Evolutionary conservation across 306 rosid genomes (phyloP), one percentile per base, ranked within the genome.

Genomic region (Mucuna pruriens): DNA sequence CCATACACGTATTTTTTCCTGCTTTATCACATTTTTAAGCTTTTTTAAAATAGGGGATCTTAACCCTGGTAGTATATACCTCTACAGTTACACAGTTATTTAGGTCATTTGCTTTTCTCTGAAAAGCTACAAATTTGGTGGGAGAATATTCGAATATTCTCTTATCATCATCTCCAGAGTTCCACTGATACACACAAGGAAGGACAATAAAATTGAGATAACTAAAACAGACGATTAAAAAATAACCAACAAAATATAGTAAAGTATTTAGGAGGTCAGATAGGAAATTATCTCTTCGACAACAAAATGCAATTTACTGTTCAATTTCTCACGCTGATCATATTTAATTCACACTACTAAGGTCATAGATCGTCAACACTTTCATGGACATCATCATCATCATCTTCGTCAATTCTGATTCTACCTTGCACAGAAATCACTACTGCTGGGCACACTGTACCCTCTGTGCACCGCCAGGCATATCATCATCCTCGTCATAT

Each of bases 361-460:
- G 3, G 82, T 70, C 61, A 80, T 61, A 63, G 23, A 70, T 19
- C 82, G 48, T 52, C 10, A 70, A 2, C 79, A 70, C 48, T 13
- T 51, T 46, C 66, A n/a, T n/a, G n/a, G n/a, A 31, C 33, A 31
- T 17, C n/a, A 67, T 64, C 74, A 31, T 48, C 49, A 55, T 57
- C 66, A 42, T 54, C 31, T 16, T 51, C 52, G 2, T 63, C 49
- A 36, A n/a, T 1, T 23, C 52, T 22, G 68, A 72, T 29, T 57
- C 87, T 55, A 64, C 42, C 23, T 4, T 29, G 36, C 34, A 55
- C 19, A 62, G 15, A 22, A 38, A 23, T 78, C 49, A 57, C 68
- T 74, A 92, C 91, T 93, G 97, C 86, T 93, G 99, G 23, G 99
- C 99, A 17, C 98, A 95, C 45, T 93, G 99, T 42, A 95, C 99